phyloP scores from a whole-genome alignment of 2,329 filamentous ascomycete genomes.

The Rhynchosporium agropyri region DNA sequence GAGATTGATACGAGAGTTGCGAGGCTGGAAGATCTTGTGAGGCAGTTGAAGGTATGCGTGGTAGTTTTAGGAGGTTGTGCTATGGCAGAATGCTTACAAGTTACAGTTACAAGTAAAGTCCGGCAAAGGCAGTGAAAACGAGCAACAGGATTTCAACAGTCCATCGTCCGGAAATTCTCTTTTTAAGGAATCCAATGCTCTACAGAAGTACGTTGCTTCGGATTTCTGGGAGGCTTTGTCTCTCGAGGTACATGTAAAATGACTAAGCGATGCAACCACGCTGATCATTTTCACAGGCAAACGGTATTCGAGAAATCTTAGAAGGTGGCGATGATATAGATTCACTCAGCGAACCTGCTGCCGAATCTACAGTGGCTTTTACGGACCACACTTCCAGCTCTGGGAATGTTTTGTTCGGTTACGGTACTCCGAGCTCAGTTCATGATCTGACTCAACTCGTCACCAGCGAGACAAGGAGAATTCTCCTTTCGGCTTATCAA shows the following conservation, averaged over 20 bases:
- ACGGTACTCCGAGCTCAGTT: too few relatives aligned
- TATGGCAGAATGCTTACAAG: neutral
- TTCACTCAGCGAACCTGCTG: neutral
- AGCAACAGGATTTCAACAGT: neutral
- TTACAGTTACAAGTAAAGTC: constrained; percentile 13
- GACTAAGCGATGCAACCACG: neutral
- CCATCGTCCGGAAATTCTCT: neutral
- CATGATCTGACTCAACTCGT: neutral
- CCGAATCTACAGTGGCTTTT: neutral
- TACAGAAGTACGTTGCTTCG: constrained; percentile 17
- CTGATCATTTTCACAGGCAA: constrained; percentile 10
- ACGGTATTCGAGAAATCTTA: constrained; percentile 22
- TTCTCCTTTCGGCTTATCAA: constrained; percentile 16
- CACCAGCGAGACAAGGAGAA: constrained; percentile 1
- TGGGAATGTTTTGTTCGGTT: neutral
- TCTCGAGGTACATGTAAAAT: constrained; percentile 11
- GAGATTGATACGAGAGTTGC: constrained; percentile 18
- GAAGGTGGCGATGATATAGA: constrained; percentile 18
- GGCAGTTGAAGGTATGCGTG: constrained; percentile 6
- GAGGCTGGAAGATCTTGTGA: constrained; percentile 16
- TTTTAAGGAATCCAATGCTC: neutral
- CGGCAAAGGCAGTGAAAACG: neutral
- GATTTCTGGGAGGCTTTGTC: constrained; percentile 24
- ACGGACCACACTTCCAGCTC: neutral
- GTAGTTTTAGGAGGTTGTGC: too few relatives aligned